Percentiles rank a stretch among this genome's conserved stretches.
phyloP scores from a whole-genome alignment of 2,329 filamentous ascomycete genomes.

The Blastomyces parvus region DNA sequence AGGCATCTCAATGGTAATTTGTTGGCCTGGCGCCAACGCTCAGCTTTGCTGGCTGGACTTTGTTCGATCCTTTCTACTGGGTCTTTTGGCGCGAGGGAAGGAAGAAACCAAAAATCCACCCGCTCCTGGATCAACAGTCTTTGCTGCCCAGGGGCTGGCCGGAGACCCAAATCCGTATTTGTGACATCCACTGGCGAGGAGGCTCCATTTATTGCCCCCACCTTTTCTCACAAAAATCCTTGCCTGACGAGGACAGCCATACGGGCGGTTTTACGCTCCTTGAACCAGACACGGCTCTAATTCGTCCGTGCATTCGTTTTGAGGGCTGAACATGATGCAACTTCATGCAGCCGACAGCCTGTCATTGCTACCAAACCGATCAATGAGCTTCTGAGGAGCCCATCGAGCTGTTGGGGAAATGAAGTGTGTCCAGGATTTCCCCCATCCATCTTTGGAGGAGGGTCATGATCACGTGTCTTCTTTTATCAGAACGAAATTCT shows the following conservation, averaged over 20 bases:
- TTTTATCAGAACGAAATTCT: background rate
- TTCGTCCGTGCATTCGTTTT: background rate
- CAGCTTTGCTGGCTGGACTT: background rate
- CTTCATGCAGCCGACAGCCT: slow-evolving; percentile 2
- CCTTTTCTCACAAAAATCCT: background rate
- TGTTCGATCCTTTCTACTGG: background rate
- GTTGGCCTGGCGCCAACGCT: background rate
- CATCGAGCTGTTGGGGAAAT: background rate
- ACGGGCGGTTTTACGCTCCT: background rate
- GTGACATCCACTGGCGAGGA: background rate
- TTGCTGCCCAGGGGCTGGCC: background rate
- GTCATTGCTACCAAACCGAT: slow-evolving; percentile 6
- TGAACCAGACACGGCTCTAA: background rate
- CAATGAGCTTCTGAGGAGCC: background rate
- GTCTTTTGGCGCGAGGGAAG: background rate
- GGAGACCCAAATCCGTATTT: background rate
- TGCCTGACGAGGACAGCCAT: background rate
- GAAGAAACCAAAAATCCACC: background rate
- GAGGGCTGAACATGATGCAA: slow-evolving; percentile 7
- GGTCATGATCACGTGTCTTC: background rate
- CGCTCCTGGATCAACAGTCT: background rate
- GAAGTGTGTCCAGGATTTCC: background rate
- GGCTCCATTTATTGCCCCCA: background rate
- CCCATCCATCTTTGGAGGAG: background rate
- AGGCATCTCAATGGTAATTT: background rate